Evolutionary conservation across 1,284 basidiomycete genomes (phyloP), one percentile per base, ranked within the genome.

Genomic region (Pisolithus thermaeus): DNA sequence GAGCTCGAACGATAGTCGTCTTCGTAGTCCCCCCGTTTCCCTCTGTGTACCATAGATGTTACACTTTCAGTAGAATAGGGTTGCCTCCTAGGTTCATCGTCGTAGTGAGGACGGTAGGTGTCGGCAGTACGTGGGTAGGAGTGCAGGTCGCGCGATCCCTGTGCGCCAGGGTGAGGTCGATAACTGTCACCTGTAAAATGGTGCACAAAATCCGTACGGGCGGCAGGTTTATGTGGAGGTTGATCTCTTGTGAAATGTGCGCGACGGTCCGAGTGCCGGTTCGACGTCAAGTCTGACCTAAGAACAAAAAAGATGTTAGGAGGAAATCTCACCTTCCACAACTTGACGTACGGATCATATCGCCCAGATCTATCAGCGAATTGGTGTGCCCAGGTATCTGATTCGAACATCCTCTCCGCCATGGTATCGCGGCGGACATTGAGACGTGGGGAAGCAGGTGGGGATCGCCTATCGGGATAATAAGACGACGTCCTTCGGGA

Each of bases 371-470:
- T 63, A 46, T 70, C 65, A 41, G 57, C 64, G 59, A 80, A 80
- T 11, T 67, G 68, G 57, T 84, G 78, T 62, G 83, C 85, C 87
- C 87, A 88, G 46, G 72, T 68, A 25, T 81, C 80, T 35, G 83
- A 84, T 64, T 87, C 85, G 61, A 87, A 81, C 73, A 81, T 77
- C 54, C 82, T 73, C 53, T 77, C 74, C 23, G 79, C 72, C 52
- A 78, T 62, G 50, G 62, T 67, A 55, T 76, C 77, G 51, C 73
- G 73, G 49, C 66, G 64, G 58, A 41, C 62, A 59, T 52, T 65
- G 47, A 67, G 66, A 54, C 59, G 58, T 27, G 69, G 61, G 50
- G 70, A 62, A 53, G 70, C 61, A 43, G 73, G 61, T 39, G 68
- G 62, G 40, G 68, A 56, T 55, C 59, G 60, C 39, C 61, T 64